Evolutionary conservation across 257 asterid genomes (phyloP).

Genomic region (Salvia miltiorrhiza): DNA sequence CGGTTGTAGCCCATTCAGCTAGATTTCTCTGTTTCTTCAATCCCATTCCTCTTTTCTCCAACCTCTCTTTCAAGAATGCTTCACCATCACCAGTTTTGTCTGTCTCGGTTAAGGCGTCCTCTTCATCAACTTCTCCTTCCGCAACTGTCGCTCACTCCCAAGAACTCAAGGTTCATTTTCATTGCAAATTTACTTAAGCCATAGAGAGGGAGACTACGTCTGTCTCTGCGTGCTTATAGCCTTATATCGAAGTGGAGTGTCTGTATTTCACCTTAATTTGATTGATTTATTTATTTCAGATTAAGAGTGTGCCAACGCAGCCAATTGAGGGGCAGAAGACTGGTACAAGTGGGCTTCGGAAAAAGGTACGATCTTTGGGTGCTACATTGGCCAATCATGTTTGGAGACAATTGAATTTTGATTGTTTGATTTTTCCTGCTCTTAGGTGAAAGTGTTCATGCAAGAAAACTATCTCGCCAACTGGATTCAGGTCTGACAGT

Average conservation of each 20-base stretch:
- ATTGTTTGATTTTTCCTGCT: conserved; percentile 21
- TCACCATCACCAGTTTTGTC: conserved; percentile 13
- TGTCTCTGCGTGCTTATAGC: neutral
- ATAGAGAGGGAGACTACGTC: neutral
- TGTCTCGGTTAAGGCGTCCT: conserved; percentile 40
- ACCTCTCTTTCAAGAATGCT: conserved; percentile 25
- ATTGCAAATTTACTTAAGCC: neutral
- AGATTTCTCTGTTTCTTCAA: conserved; percentile 34
- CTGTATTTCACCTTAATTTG: neutral
- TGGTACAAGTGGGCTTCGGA: conserved; percentile 95
- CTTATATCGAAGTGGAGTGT: conserved; percentile 1
- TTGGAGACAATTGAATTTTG: conserved; percentile 8
- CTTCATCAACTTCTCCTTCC: conserved; percentile 51
- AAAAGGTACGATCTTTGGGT: conserved; percentile 53
- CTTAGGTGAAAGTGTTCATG: conserved; percentile 83
- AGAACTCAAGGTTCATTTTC: conserved; percentile 56
- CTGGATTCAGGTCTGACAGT: conserved; percentile 87
- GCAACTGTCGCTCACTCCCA: conserved; percentile 50
- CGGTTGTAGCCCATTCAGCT: conserved; percentile 8
- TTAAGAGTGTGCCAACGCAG: conserved; percentile 63
- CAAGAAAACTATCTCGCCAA: conserved; percentile 89
- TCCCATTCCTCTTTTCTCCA: conserved; percentile 33
- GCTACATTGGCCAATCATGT: conserved; percentile 18
- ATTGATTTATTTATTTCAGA: conserved; percentile 30
- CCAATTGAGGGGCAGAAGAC: conserved; percentile 96